These are phyloP conservation scores for Moniliella sp. DNA, from an alignment of 1,284 basidiomycete species.

Conservation along the genomic window DNA sequence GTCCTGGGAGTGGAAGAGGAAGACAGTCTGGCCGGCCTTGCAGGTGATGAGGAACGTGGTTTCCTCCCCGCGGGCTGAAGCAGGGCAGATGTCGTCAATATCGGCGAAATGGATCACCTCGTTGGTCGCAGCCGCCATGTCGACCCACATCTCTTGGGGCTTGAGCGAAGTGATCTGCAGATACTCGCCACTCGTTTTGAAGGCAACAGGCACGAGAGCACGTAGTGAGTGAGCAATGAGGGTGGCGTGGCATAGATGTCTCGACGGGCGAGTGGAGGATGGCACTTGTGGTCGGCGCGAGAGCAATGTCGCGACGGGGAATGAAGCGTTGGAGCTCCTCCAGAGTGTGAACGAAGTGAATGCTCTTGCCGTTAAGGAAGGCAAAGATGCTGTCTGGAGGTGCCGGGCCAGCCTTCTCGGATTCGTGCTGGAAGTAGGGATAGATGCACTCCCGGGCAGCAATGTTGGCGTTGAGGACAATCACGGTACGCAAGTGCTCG, in stretches of 20 bases:
- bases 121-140: conserved; percentile 9
- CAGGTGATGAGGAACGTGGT: conserved; percentile 28
- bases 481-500: conserved; percentile 12
- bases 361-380: background rate
- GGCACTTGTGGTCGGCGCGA: conserved; percentile 10
- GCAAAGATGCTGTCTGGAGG: background rate
- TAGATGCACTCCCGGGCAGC: conserved; percentile 9
- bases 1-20: conserved; percentile 23
- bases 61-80: conserved; percentile 25
- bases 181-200: conserved; percentile 17
- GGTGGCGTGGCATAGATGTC: conserved; percentile 15
- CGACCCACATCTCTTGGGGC: conserved; percentile 12
- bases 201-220: conserved; percentile 17
- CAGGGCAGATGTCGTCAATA: conserved; percentile 22
- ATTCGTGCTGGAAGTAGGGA: background rate
- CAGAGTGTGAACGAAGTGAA: conserved; percentile 8
- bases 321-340: conserved; percentile 15
- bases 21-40: conserved; percentile 19
- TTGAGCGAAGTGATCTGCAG: conserved; percentile 24
- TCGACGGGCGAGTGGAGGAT: conserved; percentile 11
- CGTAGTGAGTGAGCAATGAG: conserved; percentile 29
- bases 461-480: conserved; percentile 21
- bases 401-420: background rate
- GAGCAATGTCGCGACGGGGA: conserved; percentile 15
- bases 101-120: conserved; percentile 26